A percentile compares a stretch with the other conserved stretches of the same genome.
Evolutionary conservation across 108 stramenopile genomes (phyloP).

Genomic region (Nannochloropsis oceanica): DNA sequence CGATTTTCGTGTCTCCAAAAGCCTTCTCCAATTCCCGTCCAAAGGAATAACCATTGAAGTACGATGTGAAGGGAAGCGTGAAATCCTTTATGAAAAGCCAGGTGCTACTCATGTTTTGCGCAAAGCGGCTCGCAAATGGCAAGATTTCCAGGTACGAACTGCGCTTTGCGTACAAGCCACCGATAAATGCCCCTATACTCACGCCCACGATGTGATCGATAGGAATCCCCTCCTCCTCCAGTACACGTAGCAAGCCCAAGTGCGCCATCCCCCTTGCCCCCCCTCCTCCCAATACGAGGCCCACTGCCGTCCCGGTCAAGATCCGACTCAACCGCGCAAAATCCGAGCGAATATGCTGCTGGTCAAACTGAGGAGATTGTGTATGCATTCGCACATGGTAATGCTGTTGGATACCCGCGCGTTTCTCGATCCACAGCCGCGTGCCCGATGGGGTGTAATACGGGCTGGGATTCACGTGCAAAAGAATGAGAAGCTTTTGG

Average conservation of each 20-base stretch:
- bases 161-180: conserved; percentile 5
- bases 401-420: conserved; percentile 1
- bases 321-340: conserved; percentile 6
- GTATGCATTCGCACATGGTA: conserved; percentile 8
- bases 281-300: conserved; percentile 27
- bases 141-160: neutral
- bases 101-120: neutral
- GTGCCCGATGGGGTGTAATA: conserved; percentile 3
- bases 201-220: conserved; percentile 26
- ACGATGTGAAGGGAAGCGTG: conserved; percentile 18
- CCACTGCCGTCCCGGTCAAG: conserved; percentile 17
- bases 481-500: neutral
- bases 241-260: conserved; percentile 15
- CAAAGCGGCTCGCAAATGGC: neutral
- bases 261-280: conserved; percentile 29
- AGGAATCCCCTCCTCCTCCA: conserved; percentile 19
- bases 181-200: conserved; percentile 27
- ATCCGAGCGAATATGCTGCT: neutral
- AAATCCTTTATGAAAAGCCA: neutral
- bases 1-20: conserved; percentile 39
- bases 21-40: conserved; percentile 34
- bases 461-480: neutral
- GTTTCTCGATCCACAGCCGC: conserved; percentile 10
- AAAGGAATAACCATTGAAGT: conserved; percentile 37
- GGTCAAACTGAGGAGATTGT: neutral